phyloP scores from a whole-genome alignment of 495 filamentous ascomycete genomes.

The Durotheca rogersii region DNA sequence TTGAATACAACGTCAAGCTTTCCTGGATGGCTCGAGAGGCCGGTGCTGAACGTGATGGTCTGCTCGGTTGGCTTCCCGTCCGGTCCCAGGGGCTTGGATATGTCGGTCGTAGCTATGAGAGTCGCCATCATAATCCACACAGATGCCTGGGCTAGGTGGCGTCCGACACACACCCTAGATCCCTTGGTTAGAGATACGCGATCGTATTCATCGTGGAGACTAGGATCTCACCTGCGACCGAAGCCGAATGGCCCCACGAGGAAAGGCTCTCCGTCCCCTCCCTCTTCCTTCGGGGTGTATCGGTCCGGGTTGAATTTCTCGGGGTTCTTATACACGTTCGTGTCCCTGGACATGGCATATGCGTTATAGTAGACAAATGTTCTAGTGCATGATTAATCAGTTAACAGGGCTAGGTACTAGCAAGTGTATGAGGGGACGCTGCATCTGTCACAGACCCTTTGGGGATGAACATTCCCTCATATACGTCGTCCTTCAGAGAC shows the following conservation, averaged over 20 bases:
- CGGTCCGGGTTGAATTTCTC: constrained; percentile 48
- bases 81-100: constrained; percentile 25
- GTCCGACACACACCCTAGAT: constrained; percentile 26
- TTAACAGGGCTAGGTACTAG: too few relatives aligned
- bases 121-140: constrained; percentile 33
- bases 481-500: constrained; percentile 52
- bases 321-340: constrained; percentile 41
- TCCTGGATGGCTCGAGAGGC: constrained; percentile 28
- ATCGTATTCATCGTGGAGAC: background rate
- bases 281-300: constrained; percentile 44
- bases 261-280: constrained; percentile 51
- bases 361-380: constrained; percentile 50
- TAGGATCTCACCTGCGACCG: constrained; percentile 34
- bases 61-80: constrained; percentile 26
- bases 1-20: constrained; percentile 27
- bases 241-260: constrained; percentile 56
- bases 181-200: background rate
- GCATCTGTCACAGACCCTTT: constrained; percentile 31
- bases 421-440: too few relatives aligned
- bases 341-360: constrained; percentile 49
- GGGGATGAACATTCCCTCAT: constrained; percentile 51
- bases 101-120: constrained; percentile 28
- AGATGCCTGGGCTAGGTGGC: constrained; percentile 30
- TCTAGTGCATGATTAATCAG: too few relatives aligned
- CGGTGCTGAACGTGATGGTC: constrained; percentile 27